Evolutionary conservation across 2,329 filamentous ascomycete genomes (phyloP).

Genomic region (Monosporascus sp.): DNA sequence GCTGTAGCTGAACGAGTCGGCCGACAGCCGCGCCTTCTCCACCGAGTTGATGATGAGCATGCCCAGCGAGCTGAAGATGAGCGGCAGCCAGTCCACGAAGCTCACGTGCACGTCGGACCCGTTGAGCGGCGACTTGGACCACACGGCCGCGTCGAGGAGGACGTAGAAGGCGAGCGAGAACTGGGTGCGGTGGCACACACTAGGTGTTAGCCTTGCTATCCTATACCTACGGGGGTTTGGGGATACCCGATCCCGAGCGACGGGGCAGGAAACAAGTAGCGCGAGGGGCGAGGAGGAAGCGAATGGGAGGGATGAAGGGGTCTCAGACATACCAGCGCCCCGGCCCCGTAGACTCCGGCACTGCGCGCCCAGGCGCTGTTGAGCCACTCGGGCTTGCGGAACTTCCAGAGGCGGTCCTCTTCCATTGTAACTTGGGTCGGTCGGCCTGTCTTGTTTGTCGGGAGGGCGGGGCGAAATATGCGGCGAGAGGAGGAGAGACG

Average conservation of each 20-base stretch:
- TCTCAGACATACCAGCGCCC: constrained; percentile 51
- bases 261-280: neutral
- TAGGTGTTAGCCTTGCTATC: neutral
- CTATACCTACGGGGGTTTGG: too few relatives aligned
- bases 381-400: constrained; percentile 60
- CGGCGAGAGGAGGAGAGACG: too few relatives aligned
- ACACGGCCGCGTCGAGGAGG: constrained; percentile 63
- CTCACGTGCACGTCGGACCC: constrained; percentile 57
- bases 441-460: neutral
- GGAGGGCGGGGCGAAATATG: neutral
- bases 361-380: constrained; percentile 61
- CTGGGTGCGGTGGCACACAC: constrained; percentile 28
- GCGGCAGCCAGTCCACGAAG: constrained; percentile 65
- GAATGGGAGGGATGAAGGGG: neutral
- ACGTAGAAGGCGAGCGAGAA: constrained; percentile 66
- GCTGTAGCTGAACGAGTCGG: constrained; percentile 58
- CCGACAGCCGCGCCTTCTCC: constrained; percentile 60
- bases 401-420: constrained; percentile 64
- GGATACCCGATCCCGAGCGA: neutral
- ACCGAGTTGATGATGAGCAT: constrained; percentile 70
- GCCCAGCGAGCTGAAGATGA: constrained; percentile 61
- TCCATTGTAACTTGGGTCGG: constrained; percentile 41
- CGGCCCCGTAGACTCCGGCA: constrained; percentile 57
- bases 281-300: neutral
- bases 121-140: constrained; percentile 58